These are phyloP conservation scores for Coemansia sp. DNA, from an alignment of 192 early-diverging fungal species.

Conservation along the genomic window DNA sequence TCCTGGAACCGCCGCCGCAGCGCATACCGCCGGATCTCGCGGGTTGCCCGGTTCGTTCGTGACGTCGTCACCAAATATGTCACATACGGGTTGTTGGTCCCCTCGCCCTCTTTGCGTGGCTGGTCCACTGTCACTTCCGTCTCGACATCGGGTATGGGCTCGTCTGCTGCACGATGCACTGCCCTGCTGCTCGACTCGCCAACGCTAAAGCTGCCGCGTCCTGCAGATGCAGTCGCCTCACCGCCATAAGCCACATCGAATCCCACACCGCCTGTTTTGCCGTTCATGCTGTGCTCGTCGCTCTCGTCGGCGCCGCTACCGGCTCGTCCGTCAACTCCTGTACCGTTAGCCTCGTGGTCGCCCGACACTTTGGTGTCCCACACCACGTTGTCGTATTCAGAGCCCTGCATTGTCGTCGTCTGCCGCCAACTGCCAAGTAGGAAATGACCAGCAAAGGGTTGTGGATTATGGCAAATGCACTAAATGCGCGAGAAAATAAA, in stretches of 20 bases:
- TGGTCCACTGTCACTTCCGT: slow-evolving; percentile 68
- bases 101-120: slow-evolving; percentile 89
- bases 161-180: slow-evolving; percentile 8
- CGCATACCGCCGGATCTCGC: slow-evolving; percentile 54
- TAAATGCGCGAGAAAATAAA: neutral
- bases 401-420: slow-evolving; percentile 36
- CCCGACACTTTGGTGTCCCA: slow-evolving; percentile 47
- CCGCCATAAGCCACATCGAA: slow-evolving; percentile 40
- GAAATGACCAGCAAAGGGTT: neutral
- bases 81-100: slow-evolving; percentile 74
- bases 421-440: slow-evolving; percentile 1
- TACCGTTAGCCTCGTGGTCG: slow-evolving; percentile 24
- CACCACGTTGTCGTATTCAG: slow-evolving; percentile 52
- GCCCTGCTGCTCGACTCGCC: slow-evolving; percentile 18
- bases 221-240: slow-evolving; percentile 5
- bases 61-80: slow-evolving; percentile 78
- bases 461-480: slow-evolving; percentile 1
- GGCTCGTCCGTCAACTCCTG: neutral
- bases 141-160: slow-evolving; percentile 24
- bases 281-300: slow-evolving; percentile 11
- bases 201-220: slow-evolving; percentile 3
- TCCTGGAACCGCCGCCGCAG: slow-evolving; percentile 92
- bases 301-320: slow-evolving; percentile 5
- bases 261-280: neutral
- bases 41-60: slow-evolving; percentile 24